Base-by-base conservation (phyloP, 116 monocot species). In the Posidonia oceanica region DNA sequence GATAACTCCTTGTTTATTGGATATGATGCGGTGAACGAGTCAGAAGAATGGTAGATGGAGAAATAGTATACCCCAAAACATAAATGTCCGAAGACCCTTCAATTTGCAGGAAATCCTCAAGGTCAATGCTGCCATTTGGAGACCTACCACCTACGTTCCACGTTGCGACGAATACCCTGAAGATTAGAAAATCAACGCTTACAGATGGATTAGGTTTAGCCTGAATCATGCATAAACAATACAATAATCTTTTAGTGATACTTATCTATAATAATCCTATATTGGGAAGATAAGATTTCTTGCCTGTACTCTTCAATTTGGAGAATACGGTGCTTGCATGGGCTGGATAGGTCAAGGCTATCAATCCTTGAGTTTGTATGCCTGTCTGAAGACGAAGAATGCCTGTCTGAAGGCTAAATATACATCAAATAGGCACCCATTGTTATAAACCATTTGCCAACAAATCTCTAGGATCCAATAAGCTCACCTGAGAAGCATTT, bases 121-220 rank as follows among this genome's bases (percentile, higher is more conserved):
- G 81, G 75, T 91, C 85, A 66, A 91, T 70, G 55, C 77, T 73
- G 69, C 72, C 78, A 73, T 82, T 70, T 37, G 96, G 96, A 68
- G 91, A 16, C 63, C 72, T 88, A 20, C 96, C 96, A 17, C 89
- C 97, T 56, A 92, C 89, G 84, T 97, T 97, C 97, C 97, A 97
- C 54, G 93, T 97, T 58, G 75, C 89, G 23, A 90, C 88, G 73
- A 87, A 93, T 54, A 98, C 76, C 79, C 93, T 98, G 82, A 74
- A 79, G 70, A 23, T 36, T 14, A 8, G 29, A 60, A 17, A 76
- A 71, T 1, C 12, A 48, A 12, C 12, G 12, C 48, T 48, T 48
- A 48, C 8, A 44, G 8, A 8, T 48, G 48, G 48, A 48, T 48
- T 48, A 48, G 48, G 48, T 12, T 48, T 48, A 48, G 48, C 48